Percentiles rank a stretch among this genome's conserved stretches.
phyloP scores from a whole-genome alignment of 352 stramenopile genomes.

The Thalassiosira pacifica region DNA sequence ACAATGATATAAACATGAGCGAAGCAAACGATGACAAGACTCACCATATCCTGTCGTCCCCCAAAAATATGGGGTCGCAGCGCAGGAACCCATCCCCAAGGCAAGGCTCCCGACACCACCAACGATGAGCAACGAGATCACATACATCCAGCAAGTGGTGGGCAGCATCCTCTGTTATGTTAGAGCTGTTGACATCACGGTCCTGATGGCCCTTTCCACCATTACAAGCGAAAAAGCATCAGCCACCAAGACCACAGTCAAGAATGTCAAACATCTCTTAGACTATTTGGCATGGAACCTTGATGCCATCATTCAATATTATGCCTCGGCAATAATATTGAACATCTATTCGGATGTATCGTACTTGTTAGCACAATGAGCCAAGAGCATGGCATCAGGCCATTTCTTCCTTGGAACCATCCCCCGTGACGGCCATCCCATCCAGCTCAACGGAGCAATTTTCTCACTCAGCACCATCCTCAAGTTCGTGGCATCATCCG shows the following conservation, averaged over 20 bases:
- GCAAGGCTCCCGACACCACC: not conserved
- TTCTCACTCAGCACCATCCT: not conserved
- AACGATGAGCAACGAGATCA: no score
- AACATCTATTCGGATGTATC: constrained; percentile 1
- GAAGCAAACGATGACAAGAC: constrained; percentile 30
- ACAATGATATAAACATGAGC: constrained; percentile 18
- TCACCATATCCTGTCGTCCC: constrained; percentile 26
- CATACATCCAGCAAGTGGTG: constrained; percentile 49
- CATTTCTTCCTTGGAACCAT: not conserved
- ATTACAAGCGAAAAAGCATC: constrained; percentile 44
- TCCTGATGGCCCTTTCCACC: constrained; percentile 29
- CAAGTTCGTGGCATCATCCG: not conserved
- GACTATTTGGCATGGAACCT: constrained; percentile 62
- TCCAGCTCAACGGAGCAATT: not conserved
- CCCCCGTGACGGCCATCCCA: not conserved
- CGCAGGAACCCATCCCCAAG: not conserved
- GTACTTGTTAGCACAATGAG: no score
- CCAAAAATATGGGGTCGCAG: not conserved
- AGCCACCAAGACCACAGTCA: constrained; percentile 39
- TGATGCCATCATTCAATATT: constrained; percentile 49
- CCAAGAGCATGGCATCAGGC: no score
- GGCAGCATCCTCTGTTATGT: constrained; percentile 59
- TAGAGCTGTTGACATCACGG: constrained; percentile 40
- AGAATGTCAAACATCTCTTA: constrained; percentile 46
- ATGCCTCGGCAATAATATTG: constrained; percentile 67